phyloP scores from a whole-genome alignment of 257 asterid genomes.

The Euphrasia confusa region DNA sequence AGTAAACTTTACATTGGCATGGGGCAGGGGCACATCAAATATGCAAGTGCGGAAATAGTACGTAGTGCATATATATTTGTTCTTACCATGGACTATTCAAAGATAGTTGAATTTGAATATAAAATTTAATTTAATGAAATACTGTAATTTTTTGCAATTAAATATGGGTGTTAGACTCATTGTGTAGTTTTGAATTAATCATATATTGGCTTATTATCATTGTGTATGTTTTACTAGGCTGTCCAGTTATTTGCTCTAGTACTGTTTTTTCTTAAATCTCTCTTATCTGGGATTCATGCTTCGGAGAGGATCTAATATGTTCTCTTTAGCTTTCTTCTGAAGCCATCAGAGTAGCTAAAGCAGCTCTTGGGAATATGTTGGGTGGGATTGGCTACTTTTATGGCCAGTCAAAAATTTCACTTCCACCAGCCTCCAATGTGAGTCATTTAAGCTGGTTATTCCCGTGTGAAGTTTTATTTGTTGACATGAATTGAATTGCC shows the following conservation, averaged over 20 bases:
- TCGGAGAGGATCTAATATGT: conserved; percentile 22
- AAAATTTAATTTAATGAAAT: not conserved
- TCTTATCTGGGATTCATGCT: conserved; percentile 4
- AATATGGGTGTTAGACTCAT: conserved; percentile 7
- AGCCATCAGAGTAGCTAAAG: conserved; percentile 64
- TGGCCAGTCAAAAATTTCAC: conserved; percentile 88
- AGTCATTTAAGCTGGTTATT: conserved; percentile 32
- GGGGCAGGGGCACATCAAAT: conserved; percentile 19
- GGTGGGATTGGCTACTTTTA: conserved; percentile 96
- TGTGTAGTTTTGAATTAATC: conserved; percentile 13
- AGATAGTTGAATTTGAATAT: conserved; percentile 10
- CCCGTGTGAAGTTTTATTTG: conserved; percentile 5
- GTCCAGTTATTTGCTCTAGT: not conserved
- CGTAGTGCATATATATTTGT: conserved; percentile 3
- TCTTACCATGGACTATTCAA: not conserved
- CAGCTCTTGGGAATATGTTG: conserved; percentile 83
- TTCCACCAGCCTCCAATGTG: conserved; percentile 57
- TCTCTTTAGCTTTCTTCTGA: conserved; percentile 64
- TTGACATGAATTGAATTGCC: conserved; percentile 11
- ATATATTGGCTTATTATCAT: not conserved
- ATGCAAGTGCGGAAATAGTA: conserved; percentile 4
- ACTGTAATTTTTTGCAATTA: not conserved
- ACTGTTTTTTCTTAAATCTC: conserved; percentile 5
- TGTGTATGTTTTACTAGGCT: not conserved
- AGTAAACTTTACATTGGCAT: conserved; percentile 5